Evolutionary conservation across 176 grass and related monocot genomes (phyloP).

Genomic region (Otatea glauca): DNA sequence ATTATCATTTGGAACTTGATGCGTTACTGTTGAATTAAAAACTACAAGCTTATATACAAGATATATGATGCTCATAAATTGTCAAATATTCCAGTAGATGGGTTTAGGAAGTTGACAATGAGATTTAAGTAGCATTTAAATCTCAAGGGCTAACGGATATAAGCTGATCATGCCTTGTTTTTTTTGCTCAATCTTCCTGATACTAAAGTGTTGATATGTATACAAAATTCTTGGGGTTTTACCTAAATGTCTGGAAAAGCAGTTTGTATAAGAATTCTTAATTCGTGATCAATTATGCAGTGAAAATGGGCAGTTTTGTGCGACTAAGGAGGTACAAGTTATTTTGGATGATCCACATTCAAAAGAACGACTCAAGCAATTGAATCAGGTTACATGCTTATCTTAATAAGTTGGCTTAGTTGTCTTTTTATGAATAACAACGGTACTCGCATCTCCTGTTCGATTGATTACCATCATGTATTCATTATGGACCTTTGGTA

Average conservation of each 20-base stretch:
- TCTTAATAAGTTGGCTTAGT: constrained; percentile 19
- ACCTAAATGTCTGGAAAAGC: not conserved
- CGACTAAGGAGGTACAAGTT: constrained; percentile 95
- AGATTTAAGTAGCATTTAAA: constrained; percentile 2
- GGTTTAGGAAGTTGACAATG: constrained; percentile 4
- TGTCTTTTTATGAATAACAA: constrained; percentile 4
- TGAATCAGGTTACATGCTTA: constrained; percentile 75
- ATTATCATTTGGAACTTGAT: constrained; percentile 14
- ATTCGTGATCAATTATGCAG: constrained; percentile 46
- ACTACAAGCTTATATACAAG: constrained; percentile 3
- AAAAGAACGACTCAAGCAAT: constrained; percentile 92
- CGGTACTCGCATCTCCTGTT: constrained; percentile 8
- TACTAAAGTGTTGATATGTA: constrained; percentile 4
- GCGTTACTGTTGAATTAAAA: not conserved
- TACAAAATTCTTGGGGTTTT: not conserved
- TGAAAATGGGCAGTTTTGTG: constrained; percentile 91
- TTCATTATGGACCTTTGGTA: constrained; percentile 1
- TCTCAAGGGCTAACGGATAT: not conserved
- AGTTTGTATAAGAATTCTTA: constrained; percentile 10
- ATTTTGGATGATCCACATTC: constrained; percentile 94
- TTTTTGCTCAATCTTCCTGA: not conserved
- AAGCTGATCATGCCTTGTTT: not conserved
- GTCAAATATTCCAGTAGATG: constrained; percentile 15
- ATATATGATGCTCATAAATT: not conserved
- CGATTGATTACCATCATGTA: constrained; percentile 35